phyloP scores from a whole-genome alignment of 306 rosid species.

The Inga laurina region DNA sequence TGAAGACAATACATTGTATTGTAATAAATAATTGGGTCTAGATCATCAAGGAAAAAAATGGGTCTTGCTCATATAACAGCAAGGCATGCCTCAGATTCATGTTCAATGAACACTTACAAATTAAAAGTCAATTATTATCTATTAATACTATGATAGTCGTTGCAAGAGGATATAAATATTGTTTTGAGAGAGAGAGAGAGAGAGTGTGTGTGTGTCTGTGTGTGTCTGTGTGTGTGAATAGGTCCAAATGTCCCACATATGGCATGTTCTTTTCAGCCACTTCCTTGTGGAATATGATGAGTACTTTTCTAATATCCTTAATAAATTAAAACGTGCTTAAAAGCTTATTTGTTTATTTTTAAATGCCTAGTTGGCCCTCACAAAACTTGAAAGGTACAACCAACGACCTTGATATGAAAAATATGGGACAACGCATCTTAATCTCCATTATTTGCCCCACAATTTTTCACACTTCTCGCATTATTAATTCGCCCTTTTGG shows the following conservation, averaged over 20 bases:
- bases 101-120: not conserved
- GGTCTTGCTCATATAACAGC: not conserved
- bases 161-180: not conserved
- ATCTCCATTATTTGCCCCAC: not conserved
- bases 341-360: not conserved
- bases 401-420: not conserved
- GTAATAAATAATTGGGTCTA: too few species aligned
- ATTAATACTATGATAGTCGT: not conserved
- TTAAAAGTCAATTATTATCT: not conserved
- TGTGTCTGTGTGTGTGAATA: not conserved
- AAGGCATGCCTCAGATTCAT: not conserved
- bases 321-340: not conserved
- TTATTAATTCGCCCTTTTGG: too few species aligned
- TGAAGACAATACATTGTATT: too few species aligned
- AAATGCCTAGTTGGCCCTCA: not conserved
- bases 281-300: not conserved
- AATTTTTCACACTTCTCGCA: too few species aligned
- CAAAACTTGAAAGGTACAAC: not conserved
- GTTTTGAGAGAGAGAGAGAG: not conserved
- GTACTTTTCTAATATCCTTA: not conserved
- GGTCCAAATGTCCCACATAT: not conserved
- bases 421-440: not conserved
- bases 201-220: too few species aligned
- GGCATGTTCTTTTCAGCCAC: not conserved
- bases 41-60: too few species aligned